Conservation (phyloP, 371 early-diverging fungal species). For the Mortierella sp. region DNA sequence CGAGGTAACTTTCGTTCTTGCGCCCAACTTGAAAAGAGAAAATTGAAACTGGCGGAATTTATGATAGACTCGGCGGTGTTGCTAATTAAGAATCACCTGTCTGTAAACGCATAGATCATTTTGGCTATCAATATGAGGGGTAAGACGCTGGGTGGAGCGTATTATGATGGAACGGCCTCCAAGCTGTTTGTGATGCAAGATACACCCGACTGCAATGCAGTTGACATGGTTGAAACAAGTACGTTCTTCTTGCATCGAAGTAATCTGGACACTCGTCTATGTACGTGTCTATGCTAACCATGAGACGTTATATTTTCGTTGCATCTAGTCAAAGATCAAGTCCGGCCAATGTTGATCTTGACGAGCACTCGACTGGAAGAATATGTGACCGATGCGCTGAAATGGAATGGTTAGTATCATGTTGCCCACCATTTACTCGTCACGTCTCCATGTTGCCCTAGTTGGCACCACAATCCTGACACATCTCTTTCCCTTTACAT, state of each 20-base stretch:
- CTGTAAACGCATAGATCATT: constrained; percentile 33
- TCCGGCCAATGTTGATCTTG: constrained; percentile 59
- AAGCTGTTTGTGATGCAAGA: constrained; percentile 75
- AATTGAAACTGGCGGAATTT: background rate
- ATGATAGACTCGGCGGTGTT: background rate
- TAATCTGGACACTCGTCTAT: background rate
- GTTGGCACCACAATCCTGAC: background rate
- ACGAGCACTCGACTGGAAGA: constrained; percentile 59
- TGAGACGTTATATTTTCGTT: constrained; percentile 19
- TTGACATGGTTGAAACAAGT: constrained; percentile 60
- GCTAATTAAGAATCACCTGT: background rate
- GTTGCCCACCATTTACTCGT: background rate
- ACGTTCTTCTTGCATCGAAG: background rate
- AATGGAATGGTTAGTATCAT: constrained; percentile 25
- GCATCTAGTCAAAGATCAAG: constrained; percentile 55
- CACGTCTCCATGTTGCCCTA: background rate
- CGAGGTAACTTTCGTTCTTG: background rate
- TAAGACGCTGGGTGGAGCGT: constrained; percentile 67
- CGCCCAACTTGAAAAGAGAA: background rate
- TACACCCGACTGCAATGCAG: constrained; percentile 58
- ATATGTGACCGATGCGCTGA: constrained; percentile 34
- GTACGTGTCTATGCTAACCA: background rate
- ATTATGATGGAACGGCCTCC: constrained; percentile 57
- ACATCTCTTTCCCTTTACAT: too few relatives aligned
- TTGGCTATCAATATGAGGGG: constrained; percentile 63